phyloP scores from a whole-genome alignment of 108 stramenopile species.

The Pseudonitzschia delicatissima region DNA sequence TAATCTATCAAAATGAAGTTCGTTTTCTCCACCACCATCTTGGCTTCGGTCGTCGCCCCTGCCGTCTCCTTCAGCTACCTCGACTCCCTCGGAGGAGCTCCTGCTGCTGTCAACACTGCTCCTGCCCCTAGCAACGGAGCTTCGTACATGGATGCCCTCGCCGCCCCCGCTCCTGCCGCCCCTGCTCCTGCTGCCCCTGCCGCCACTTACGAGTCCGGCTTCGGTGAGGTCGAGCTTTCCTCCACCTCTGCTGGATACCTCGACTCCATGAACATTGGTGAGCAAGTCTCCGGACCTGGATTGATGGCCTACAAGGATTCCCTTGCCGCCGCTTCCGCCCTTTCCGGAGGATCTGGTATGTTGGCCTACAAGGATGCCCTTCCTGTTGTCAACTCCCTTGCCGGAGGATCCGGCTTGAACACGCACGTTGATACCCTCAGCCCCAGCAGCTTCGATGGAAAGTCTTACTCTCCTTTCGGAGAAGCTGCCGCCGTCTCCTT shows the following conservation, averaged over 20 bases:
- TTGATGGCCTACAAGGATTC: conserved; percentile 1
- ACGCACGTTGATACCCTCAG: conserved; percentile 18
- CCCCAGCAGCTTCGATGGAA: not conserved
- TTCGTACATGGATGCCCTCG: conserved; percentile 24
- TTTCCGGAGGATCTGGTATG: conserved; percentile 7
- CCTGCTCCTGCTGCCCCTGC: conserved; percentile 7
- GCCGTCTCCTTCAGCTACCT: conserved; percentile 29
- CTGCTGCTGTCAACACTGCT: not conserved
- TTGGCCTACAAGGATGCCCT: not conserved
- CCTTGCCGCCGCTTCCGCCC: conserved; percentile 7
- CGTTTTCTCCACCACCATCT: conserved; percentile 16
- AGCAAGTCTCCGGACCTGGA: not conserved
- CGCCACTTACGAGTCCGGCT: not conserved
- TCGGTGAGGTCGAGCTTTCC: not conserved
- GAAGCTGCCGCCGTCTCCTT: conserved; percentile 14
- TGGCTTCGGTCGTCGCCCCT: conserved; percentile 24
- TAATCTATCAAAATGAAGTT: conserved; percentile 22
- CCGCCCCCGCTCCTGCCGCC: conserved; percentile 14
- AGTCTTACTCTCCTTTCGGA: not conserved
- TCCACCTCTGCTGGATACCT: conserved; percentile 1
- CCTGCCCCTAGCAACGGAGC: conserved; percentile 13
- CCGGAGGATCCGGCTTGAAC: conserved; percentile 17
- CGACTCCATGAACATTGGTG: conserved; percentile 7
- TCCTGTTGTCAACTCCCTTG: not conserved
- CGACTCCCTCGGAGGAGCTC: conserved; percentile 20